phyloP scores from a whole-genome alignment of 345 rosid genomes.

The Eucalyptus microcorys region DNA sequence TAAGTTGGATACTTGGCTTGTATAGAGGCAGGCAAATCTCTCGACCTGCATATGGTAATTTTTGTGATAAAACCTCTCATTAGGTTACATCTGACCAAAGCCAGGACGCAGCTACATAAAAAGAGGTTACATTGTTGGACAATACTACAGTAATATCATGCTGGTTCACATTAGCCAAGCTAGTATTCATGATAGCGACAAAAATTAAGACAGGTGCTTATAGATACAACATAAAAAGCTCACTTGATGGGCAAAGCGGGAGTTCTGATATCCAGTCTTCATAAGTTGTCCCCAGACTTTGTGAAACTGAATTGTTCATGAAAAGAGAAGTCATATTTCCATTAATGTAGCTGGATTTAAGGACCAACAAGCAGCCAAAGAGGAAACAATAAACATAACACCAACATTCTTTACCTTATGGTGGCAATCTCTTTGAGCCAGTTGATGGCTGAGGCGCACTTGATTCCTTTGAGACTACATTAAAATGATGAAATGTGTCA shows the following conservation, averaged over 20 bases:
- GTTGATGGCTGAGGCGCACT: slow-evolving; percentile 49
- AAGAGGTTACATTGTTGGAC: background rate
- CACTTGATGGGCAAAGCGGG: slow-evolving; percentile 99
- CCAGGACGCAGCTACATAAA: background rate
- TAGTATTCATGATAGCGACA: background rate
- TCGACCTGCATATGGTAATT: slow-evolving; percentile 51
- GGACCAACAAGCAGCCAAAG: background rate
- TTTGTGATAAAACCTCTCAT: background rate
- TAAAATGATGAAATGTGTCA: background rate
- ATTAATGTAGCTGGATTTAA: background rate
- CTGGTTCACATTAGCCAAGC: background rate
- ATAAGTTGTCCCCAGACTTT: slow-evolving; percentile 93
- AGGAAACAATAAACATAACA: background rate
- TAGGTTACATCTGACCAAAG: background rate
- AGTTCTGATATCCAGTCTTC: slow-evolving; percentile 98
- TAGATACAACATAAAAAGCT: background rate
- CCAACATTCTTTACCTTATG: slow-evolving; percentile 33
- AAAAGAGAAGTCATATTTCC: background rate
- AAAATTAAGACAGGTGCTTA: background rate
- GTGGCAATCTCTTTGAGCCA: slow-evolving; percentile 63
- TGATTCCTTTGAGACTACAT: slow-evolving; percentile 35
- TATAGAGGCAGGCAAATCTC: slow-evolving; percentile 96
- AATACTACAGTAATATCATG: background rate
- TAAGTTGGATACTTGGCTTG: slow-evolving; percentile 87
- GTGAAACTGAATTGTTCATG: slow-evolving; percentile 50